Evolutionary conservation across 2,329 filamentous ascomycete genomes (phyloP), one percentile per base, ranked within the genome.

Genomic region (Daldinia sp.): DNA sequence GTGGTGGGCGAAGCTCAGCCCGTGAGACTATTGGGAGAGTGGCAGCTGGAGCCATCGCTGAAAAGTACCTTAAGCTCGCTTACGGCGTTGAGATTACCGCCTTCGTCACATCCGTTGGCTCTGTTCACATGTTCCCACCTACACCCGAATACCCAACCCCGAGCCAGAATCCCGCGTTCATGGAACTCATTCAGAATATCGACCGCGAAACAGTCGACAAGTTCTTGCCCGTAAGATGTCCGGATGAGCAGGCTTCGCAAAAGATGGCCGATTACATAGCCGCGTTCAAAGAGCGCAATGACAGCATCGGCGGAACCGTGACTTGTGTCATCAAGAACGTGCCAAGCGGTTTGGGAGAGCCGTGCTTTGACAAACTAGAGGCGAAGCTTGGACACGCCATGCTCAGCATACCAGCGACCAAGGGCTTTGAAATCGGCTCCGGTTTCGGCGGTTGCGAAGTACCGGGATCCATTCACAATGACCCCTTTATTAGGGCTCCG

Each of bases 361-460:
- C 95, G 0, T 92, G 89, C 81, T 98, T 99, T 80, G 93, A 97
- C 81, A 98, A 98, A 85, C 86, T 98, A 50, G 94, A 99, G 84
- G 96, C 96, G 6, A 89, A 88, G 78, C 89, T 99, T 53, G 94
- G 89, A 28, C 95, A 98, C 78, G 96, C 93, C 56, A 98, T 99
- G 93, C 87, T 98, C 71, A 93, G 90, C 78, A 97, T 98, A 75
- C 96, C 96, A 4, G 94, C 96, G 3, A 95, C 92, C 41, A 99
- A 98, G 83, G 95, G 92, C 61, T 98, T 98, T 78, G 95, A 98
- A 79, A 91, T 98, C 72, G 96, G 96, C 61, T 97, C 93, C 60
- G 96, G 96, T 12, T 98, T 98, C 80, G 90, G 87, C 57, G 95
- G 96, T 65, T 92, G 92, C 76, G 92, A 94, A 79, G 87, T 98